Base-by-base conservation (phyloP, 306 rosid genomes). In the Castanea sativa region DNA sequence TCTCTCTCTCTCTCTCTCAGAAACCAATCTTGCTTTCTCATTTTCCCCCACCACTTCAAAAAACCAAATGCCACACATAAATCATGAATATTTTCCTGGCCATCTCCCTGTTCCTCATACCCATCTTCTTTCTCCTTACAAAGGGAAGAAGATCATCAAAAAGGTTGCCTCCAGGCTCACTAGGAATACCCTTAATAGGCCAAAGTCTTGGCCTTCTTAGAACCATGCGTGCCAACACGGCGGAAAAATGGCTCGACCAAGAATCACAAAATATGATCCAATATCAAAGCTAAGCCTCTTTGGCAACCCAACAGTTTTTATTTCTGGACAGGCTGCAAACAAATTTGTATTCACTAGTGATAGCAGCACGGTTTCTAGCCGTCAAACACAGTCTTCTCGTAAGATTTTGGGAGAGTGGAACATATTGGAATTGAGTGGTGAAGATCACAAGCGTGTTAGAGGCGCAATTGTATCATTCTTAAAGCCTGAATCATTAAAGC, bases 131-230 rank as follows among this genome's bases (percentile, higher is more conserved):
- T 45, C 79, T 89, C 32, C 74, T 93, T 2, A 33, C 30, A n/a
- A 88, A 78, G 68, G 77, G 82, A 81, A 78, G 75, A 74, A 89
- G 57, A 83, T 35, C 85, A 77, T 75, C 84, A 45, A 63, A 79
- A 75, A 84, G 83, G 58, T 74, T 86, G n/a, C 97, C 98, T 43
- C 97, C 98, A 9, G 98, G 94, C 57, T 91, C 92, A 19, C 88
- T 93, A 0, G 98, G 98, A 73, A 65, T 90, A 29, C 94, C 94
- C 38, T 29, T 91, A 3, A 81, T 93, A 30, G 97, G 97, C 33
- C 91, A 93, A 76, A 93, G 91, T 74, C 89, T 89, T 18, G 67
- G 77, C 49, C 84, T 91, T 71, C 92, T 91, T 11, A 41, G 77
- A 56, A 86, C 94, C 6, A 87, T 87, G 94, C 87, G 89, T 2